Percentiles rank a stretch among this genome's conserved stretches.
phyloP scores from a whole-genome alignment of 1,284 basidiomycete genomes.

The Puccinia coronata region DNA sequence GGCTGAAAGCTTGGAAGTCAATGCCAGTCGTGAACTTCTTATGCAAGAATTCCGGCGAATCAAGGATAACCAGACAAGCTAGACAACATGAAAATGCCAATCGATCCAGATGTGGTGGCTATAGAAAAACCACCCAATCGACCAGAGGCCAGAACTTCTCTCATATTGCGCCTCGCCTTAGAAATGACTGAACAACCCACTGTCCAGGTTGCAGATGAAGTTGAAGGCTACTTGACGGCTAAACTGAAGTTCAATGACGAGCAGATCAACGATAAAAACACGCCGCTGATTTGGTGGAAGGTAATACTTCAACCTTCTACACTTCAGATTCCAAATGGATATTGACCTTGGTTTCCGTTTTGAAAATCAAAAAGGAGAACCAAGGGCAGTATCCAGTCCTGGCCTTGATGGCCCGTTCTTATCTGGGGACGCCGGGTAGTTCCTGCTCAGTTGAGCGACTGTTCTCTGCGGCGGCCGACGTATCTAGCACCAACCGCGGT shows the following conservation, averaged over 20 bases:
- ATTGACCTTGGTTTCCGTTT: too few species aligned
- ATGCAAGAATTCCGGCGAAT: neutral
- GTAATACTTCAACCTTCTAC: too few species aligned
- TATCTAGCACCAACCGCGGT: slow-evolving; percentile 7
- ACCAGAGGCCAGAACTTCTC: too few species aligned
- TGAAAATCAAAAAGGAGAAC: slow-evolving; percentile 1
- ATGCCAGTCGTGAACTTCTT: neutral
- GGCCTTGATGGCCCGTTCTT: neutral
- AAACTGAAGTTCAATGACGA: neutral
- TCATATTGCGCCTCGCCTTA: neutral
- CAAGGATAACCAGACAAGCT: neutral
- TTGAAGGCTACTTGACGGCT: neutral
- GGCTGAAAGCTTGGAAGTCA: neutral
- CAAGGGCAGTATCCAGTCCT: neutral
- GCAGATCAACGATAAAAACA: neutral
- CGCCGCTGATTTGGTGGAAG: neutral
- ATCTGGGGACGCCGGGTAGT: neutral
- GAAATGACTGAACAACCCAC: neutral
- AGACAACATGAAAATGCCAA: neutral
- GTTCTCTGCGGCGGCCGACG: slow-evolving; percentile 14
- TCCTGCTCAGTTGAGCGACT: slow-evolving; percentile 12
- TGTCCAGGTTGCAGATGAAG: neutral
- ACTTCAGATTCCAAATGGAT: too few species aligned
- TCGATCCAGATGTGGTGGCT: neutral
- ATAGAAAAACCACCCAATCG: neutral